These are phyloP conservation scores for Haplosporangium gracile DNA, from an alignment of 192 early-diverging fungal genomes.

Conservation along the genomic window DNA sequence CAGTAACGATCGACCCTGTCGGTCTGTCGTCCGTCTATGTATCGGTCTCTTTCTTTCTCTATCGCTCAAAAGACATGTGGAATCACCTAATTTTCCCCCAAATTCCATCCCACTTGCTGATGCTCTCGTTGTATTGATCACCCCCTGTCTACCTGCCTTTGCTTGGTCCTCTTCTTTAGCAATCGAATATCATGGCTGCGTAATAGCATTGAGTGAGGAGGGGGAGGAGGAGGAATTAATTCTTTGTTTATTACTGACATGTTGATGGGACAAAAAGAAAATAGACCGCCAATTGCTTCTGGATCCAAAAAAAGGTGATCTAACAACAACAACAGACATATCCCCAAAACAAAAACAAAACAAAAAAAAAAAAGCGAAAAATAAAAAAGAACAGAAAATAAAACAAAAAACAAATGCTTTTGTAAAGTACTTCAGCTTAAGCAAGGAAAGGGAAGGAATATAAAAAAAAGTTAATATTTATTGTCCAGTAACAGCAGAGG, in stretches of 20 bases:
- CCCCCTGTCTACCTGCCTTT: background rate
- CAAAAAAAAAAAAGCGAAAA: background rate
- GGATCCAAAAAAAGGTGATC: background rate
- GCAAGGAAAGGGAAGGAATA: background rate
- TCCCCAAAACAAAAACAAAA: background rate
- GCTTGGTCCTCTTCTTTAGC: background rate
- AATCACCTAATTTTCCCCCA: background rate
- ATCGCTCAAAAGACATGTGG: conserved; percentile 10
- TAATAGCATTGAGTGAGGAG: background rate
- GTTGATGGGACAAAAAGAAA: background rate
- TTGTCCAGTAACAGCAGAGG: background rate
- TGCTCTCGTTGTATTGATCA: background rate
- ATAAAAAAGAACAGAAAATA: background rate
- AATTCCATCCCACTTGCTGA: background rate
- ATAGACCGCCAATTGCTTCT: background rate
- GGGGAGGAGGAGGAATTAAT: background rate
- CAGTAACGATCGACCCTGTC: background rate
- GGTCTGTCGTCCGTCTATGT: background rate
- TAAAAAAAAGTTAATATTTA: background rate
- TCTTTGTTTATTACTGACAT: background rate
- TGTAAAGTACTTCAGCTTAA: background rate
- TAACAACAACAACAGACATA: background rate
- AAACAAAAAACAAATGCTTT: background rate
- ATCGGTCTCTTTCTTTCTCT: background rate
- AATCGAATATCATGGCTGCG: background rate